These are phyloP conservation scores for Sergeia podlipaevii DNA, from an alignment of 208 protist genomes.

Conservation along the genomic window DNA sequence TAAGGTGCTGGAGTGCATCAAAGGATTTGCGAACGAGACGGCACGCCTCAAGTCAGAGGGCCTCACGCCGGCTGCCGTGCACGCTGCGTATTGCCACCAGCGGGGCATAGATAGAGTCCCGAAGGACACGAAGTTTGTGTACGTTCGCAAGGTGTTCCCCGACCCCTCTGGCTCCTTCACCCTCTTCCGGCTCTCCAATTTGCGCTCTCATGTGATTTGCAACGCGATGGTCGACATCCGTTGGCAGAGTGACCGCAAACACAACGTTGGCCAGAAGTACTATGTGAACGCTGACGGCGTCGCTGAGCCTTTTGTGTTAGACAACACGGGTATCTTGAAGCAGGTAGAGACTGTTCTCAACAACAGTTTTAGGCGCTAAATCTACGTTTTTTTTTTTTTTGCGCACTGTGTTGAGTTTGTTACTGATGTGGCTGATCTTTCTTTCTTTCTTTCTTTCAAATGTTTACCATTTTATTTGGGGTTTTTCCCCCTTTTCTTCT, in stretches of 20 bases:
- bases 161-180: slow-evolving; percentile 74
- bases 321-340: slow-evolving; percentile 73
- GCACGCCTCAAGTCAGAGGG: slow-evolving; percentile 57
- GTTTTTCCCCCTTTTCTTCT: too few species aligned
- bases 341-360: slow-evolving; percentile 76
- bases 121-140: slow-evolving; percentile 85
- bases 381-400: background rate
- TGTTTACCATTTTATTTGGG: background rate
- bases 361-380: slow-evolving; percentile 69
- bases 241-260: slow-evolving; percentile 83
- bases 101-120: slow-evolving; percentile 58
- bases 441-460: slow-evolving; percentile 2
- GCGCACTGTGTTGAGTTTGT: background rate
- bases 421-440: background rate
- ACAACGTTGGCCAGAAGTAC: slow-evolving; percentile 87
- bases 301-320: slow-evolving; percentile 77
- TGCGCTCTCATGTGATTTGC: slow-evolving; percentile 84
- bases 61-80: slow-evolving; percentile 66
- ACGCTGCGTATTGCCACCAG: slow-evolving; percentile 79
- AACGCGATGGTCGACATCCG: slow-evolving; percentile 84
- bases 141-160: slow-evolving; percentile 85
- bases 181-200: slow-evolving; percentile 83
- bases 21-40: slow-evolving; percentile 69
- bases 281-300: slow-evolving; percentile 80
- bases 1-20: slow-evolving; percentile 68